Conservation (phyloP, 2,329 filamentous ascomycete species). For the Hirsutella rhossiliensis region DNA sequence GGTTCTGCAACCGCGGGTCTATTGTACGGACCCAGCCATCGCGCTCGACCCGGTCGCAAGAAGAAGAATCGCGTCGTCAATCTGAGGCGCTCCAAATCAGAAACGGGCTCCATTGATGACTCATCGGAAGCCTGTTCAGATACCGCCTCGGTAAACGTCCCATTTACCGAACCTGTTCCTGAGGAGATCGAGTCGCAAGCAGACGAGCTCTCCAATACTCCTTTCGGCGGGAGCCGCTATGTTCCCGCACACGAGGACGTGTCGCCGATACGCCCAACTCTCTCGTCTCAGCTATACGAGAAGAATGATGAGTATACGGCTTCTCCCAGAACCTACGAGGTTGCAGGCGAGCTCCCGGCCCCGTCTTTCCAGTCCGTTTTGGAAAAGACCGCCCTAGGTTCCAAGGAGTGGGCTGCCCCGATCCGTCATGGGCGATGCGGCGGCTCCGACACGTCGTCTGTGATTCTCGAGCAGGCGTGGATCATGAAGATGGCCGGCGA, state of each 20-base stretch:
- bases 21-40: constrained; percentile 48
- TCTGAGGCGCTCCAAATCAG: constrained; percentile 51
- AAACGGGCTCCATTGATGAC: constrained; percentile 39
- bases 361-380: neutral
- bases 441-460: constrained; percentile 37
- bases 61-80: constrained; percentile 80
- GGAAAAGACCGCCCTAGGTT: constrained; percentile 9
- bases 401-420: constrained; percentile 16
- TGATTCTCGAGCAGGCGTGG: constrained; percentile 71
- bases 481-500: constrained; percentile 90
- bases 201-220: constrained; percentile 12
- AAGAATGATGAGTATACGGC: constrained; percentile 12
- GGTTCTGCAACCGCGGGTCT: constrained; percentile 50
- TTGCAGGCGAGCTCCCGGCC: constrained; percentile 5
- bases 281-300: constrained; percentile 13
- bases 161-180: constrained; percentile 50
- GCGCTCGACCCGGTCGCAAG: constrained; percentile 54
- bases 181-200: constrained; percentile 46
- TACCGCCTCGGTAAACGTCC: constrained; percentile 41
- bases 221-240: constrained; percentile 30
- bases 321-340: constrained; percentile 10
- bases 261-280: constrained; percentile 7
- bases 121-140: constrained; percentile 37
- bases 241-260: constrained; percentile 8
- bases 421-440: constrained; percentile 18